Conservation (phyloP, 177 flowering plant genomes). For the Tripterygium wilfordii region DNA sequence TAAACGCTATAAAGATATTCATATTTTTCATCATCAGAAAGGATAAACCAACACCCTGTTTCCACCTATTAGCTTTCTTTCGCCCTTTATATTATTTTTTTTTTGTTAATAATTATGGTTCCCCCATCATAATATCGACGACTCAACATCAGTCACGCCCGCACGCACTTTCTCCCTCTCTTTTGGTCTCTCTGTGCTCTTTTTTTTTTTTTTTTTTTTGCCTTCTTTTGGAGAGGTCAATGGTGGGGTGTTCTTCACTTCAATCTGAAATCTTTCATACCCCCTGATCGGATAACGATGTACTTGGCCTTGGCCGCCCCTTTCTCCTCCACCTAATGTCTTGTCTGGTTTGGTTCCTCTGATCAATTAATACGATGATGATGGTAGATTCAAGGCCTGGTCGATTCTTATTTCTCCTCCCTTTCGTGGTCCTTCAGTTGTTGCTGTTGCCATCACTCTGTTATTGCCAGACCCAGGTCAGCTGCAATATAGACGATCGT, state of each 20-base stretch:
- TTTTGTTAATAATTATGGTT: background rate
- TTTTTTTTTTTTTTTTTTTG: background rate
- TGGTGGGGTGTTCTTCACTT: constrained; percentile 3
- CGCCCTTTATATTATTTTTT: background rate
- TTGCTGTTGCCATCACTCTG: background rate
- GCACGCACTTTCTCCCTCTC: constrained; percentile 8
- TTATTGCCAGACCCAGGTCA: constrained; percentile 6
- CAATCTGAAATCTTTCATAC: constrained; percentile 5
- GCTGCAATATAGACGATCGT: constrained; percentile 33
- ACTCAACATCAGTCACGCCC: constrained; percentile 12
- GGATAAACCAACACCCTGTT: constrained; percentile 1
- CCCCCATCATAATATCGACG: constrained; percentile 4
- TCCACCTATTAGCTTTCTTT: constrained; percentile 1
- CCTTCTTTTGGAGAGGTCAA: too few relatives aligned
- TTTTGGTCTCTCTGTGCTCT: background rate
- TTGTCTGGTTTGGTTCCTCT: background rate
- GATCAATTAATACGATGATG: constrained; percentile 5
- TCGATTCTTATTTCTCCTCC: too few relatives aligned
- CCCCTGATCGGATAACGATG: constrained; percentile 6
- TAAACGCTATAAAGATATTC: constrained; percentile 14
- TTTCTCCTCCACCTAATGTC: constrained; percentile 2
- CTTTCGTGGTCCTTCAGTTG: background rate
- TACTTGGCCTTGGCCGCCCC: background rate
- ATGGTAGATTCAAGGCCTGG: constrained; percentile 1
- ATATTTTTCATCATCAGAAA: constrained; percentile 3